Evolutionary conservation across 805 yeast species (phyloP), one percentile per base, ranked within the genome.

Genomic region (Candida patagonica): DNA sequence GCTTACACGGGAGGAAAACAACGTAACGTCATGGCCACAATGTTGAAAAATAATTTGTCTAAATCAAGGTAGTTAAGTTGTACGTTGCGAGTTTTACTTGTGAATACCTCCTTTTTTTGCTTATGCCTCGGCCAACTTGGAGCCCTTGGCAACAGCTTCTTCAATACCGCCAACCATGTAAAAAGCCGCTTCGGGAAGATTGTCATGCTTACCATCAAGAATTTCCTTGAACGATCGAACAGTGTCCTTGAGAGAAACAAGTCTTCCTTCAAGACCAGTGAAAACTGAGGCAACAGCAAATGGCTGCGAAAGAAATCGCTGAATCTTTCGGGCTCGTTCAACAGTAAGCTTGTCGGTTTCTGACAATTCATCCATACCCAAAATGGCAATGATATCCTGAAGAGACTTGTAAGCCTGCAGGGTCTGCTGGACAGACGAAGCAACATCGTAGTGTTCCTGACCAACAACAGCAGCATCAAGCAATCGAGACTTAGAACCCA

Each of bases 151-250:
- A 67, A 87, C 70, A 60, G 80, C 98, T 71, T 92, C 98, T 68
- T 88, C 96, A 63, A 92, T 88, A 76, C 95, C 95, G 76, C 98
- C 98, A 71, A 92, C 98, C 98, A 92, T 92, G 74, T 92, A 92
- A 94, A 92, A 92, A 61, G 98, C 98, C 67, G 81, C 84, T 77
- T 92, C 98, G 67, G 98, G 98, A 63, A 92, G 80, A 75, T 81
- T 80, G 73, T 92, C 98, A 77, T 92, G 87, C 78, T 92, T 92
- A 75, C 98, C 98, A 29, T 77, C 96, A 63, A 92, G 79, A 61
- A 92, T 95, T 62, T 79, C 98, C 77, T 78, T 87, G 89, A 92
- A 92, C 46, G 97, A 89, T 55, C 70, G 66, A 65, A 92, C 73
- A 59, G 97, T 92, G 61, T 92, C 97, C 76, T 84, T 82, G 68